Conservation (phyloP, 768 basidiomycete genomes). For the Phaeotremella skinneri region DNA sequence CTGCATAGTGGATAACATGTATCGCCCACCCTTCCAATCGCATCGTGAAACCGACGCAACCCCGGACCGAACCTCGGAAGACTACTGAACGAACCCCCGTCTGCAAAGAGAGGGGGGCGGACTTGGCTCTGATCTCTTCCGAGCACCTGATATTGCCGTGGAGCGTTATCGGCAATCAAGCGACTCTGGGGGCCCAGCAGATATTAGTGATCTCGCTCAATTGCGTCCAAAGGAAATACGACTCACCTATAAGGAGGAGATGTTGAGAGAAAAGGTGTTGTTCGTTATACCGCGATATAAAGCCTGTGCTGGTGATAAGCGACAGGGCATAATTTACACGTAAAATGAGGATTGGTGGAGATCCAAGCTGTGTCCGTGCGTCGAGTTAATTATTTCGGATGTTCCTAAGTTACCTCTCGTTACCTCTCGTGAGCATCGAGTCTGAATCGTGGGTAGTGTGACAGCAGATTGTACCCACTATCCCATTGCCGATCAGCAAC, state of each 20-base stretch:
- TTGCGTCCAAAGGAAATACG: background rate
- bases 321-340: too few species aligned
- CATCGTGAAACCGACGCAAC: background rate
- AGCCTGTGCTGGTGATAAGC: too few species aligned
- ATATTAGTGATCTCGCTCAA: background rate
- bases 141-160: slow-evolving; percentile 38
- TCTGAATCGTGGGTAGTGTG: too few species aligned
- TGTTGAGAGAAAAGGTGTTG: slow-evolving; percentile 3
- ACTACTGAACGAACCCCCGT: slow-evolving; percentile 28
- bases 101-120: slow-evolving; percentile 21
- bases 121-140: slow-evolving; percentile 30
- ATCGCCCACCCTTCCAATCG: slow-evolving; percentile 16
- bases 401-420: too few species aligned
- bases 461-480: too few species aligned
- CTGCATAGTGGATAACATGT: slow-evolving; percentile 4
- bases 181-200: slow-evolving; percentile 32
- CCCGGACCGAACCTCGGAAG: slow-evolving; percentile 11
- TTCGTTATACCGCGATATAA: background rate
- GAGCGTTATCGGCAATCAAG: slow-evolving; percentile 26
- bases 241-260: slow-evolving; percentile 36
- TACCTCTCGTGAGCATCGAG: too few species aligned
- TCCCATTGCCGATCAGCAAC: too few species aligned
- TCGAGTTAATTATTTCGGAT: background rate
- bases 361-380: background rate
- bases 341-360: slow-evolving; percentile 1